Evolutionary conservation across 306 rosid species (phyloP).

Genomic region (Pterocarpus macrocarpus): DNA sequence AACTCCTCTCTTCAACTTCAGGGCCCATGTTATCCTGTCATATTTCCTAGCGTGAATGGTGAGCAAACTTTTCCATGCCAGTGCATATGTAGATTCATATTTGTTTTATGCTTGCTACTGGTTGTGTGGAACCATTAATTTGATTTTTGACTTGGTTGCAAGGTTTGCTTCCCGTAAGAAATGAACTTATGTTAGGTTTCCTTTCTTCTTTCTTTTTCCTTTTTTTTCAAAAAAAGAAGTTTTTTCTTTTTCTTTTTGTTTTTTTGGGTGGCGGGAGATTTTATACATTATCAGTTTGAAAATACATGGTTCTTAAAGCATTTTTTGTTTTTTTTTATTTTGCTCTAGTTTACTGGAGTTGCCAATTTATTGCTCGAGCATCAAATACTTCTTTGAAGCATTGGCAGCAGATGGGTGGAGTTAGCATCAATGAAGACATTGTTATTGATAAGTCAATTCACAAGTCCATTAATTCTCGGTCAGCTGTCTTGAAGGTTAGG

Average conservation of each 20-base stretch:
- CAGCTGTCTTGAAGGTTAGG: conserved; percentile 84
- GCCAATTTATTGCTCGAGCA: conserved; percentile 90
- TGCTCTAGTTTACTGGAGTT: conserved; percentile 88
- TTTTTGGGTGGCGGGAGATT: background rate
- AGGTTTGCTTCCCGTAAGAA: background rate
- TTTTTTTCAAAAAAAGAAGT: background rate
- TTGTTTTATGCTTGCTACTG: conserved; percentile 21
- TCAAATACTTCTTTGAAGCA: conserved; percentile 85
- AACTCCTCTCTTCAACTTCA: conserved; percentile 94
- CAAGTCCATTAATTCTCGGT: conserved; percentile 82
- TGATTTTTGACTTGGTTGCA: conserved; percentile 5
- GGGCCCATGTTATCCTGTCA: conserved; percentile 98
- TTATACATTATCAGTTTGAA: conserved; percentile 9
- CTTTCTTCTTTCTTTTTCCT: background rate
- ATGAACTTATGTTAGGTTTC: background rate
- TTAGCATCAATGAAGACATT: conserved; percentile 81
- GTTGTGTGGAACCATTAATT: conserved; percentile 1
- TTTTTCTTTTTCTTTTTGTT: too few relatives aligned
- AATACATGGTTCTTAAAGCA: background rate
- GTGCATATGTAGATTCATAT: conserved; percentile 9
- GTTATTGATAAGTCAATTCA: conserved; percentile 88
- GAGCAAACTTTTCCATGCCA: conserved; percentile 36
- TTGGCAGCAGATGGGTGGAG: conserved; percentile 97
- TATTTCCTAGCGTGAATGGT: conserved; percentile 98
- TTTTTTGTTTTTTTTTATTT: background rate